Base-by-base conservation (phyloP, 1,139 yeast species). In the Saccharomyces hybrid region DNA sequence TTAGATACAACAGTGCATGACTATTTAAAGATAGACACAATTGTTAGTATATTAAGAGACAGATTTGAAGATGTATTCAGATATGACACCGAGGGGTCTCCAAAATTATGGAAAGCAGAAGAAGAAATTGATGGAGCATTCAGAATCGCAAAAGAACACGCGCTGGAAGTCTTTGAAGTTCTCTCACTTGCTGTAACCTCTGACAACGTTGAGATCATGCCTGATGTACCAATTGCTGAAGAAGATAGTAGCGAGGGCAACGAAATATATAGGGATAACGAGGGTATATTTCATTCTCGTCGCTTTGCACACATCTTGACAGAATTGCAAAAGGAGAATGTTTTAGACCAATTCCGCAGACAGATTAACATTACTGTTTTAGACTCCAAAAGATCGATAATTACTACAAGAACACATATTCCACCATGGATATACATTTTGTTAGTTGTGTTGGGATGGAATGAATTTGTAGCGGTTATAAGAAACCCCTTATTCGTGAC, bases 381-480 rank as follows among this genome's bases (percentile, higher is more conserved):
- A 51, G 98, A 93, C 66, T 88, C 97, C 21, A 88, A 85, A 66
- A 78, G 95, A 57, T 83, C 93, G 4, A 79, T 86, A 56, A 78
- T 86, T 38, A 83, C 82, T 56, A 83, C 82, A 54, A 79, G 81
- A 11, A 82, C 96, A 0, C 85, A 86, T 58, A 85, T 93, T 56
- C 99, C 99, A 3, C 76, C 84, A 63, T 95, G 86, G 75, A 81
- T 93, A 57, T 89, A 88, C 71, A 73, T 83, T 24, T 68, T 93
- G 6, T 75, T 93, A 26, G 71, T 86, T 2, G 82, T 88, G 6
- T 75, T 93, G 32, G 99, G 99, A 12, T 93, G 97, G 97, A 91
- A 91, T 71, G 98, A 95, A 75, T 86, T 93, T 63, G 81, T 90
- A 86, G 86, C 95, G 7, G 82, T 93, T 24, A 67, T 93, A 51